These are phyloP conservation scores for Microcyclosporella mali DNA, from an alignment of 2,329 filamentous ascomycete species.

Conservation along the genomic window DNA sequence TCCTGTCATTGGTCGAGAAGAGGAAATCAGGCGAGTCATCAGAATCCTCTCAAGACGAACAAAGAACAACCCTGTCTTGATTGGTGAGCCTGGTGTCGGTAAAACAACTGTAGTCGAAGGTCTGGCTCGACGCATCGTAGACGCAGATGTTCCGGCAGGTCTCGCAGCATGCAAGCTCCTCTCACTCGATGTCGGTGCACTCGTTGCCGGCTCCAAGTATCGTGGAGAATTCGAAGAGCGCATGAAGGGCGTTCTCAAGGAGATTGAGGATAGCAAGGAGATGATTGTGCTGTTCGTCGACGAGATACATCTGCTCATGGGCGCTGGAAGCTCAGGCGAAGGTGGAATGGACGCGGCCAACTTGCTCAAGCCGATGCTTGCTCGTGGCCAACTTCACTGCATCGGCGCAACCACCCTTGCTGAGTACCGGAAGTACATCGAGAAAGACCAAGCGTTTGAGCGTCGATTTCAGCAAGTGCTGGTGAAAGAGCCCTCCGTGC, in stretches of 20 bases:
- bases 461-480: constrained; percentile 97
- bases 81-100: constrained; percentile 95
- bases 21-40: constrained; percentile 87
- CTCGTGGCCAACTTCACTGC: constrained; percentile 91
- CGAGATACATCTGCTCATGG: constrained; percentile 98
- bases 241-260: constrained; percentile 98
- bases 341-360: constrained; percentile 99
- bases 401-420: constrained; percentile 93
- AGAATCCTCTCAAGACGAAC: constrained; percentile 87
- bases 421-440: constrained; percentile 98
- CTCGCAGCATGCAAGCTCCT: constrained; percentile 88
- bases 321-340: constrained; percentile 86
- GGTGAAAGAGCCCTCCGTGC: constrained; percentile 84
- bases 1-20: constrained; percentile 92
- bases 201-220: constrained; percentile 97
- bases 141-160: constrained; percentile 92
- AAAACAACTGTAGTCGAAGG: constrained; percentile 98
- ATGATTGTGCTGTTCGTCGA: constrained; percentile 98
- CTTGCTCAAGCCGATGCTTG: constrained; percentile 95
- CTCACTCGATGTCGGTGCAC: constrained; percentile 87
- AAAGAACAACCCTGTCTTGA: constrained; percentile 98
- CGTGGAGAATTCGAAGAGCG: constrained; percentile 97
- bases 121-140: constrained; percentile 89
- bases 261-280: constrained; percentile 89
- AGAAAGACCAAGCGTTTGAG: constrained; percentile 97